Evolutionary conservation across 371 early-diverging fungal genomes (phyloP).

Genomic region (Haplosporangium sp.): DNA sequence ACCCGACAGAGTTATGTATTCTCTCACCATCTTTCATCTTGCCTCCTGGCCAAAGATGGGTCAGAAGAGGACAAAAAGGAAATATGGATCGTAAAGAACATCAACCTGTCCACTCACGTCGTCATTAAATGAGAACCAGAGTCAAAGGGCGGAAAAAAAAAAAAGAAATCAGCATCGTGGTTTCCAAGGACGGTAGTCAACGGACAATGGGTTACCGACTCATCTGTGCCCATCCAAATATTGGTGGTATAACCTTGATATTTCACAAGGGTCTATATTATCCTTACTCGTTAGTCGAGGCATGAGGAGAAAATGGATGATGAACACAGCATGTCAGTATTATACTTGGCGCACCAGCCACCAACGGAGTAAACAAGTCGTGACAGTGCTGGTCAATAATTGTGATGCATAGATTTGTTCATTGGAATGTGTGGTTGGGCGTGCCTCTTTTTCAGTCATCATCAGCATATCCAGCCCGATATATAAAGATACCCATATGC

Average conservation of each 20-base stretch:
- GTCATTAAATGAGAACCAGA: neutral
- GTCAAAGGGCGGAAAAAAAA: neutral
- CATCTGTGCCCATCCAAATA: conserved; percentile 44
- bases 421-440: too few species aligned
- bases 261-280: conserved; percentile 51
- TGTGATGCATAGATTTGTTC: too few species aligned
- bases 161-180: neutral
- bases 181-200: conserved; percentile 18
- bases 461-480: too few species aligned
- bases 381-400: too few species aligned
- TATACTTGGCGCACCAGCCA: too few species aligned
- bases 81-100: neutral
- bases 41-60: too few species aligned
- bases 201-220: conserved; percentile 29
- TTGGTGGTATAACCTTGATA: conserved; percentile 31
- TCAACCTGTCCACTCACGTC: conserved; percentile 7
- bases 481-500: too few species aligned
- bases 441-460: too few species aligned
- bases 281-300: conserved; percentile 55
- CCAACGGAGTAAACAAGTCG: too few species aligned
- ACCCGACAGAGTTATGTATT: neutral
- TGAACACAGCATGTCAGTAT: too few species aligned
- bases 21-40: too few species aligned
- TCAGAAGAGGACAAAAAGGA: neutral
- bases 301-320: conserved; percentile 22